Evolutionary conservation across 164 flowering plant genomes (phyloP).

Genomic region (Nymphaea thermarum): DNA sequence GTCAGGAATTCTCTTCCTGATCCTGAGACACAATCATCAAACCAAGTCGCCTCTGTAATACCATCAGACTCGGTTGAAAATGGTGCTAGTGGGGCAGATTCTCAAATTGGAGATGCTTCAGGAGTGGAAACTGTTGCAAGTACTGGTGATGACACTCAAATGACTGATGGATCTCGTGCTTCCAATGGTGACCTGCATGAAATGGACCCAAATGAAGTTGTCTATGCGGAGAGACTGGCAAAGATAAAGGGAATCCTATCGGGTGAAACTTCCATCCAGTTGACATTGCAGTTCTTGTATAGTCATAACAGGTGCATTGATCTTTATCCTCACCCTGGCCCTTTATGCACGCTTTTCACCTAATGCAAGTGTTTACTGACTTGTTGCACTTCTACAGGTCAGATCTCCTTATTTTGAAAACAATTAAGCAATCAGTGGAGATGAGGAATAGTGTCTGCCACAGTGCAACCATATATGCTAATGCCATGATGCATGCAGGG

Average conservation of each 20-base stretch:
- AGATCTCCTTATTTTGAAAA: constrained; percentile 77
- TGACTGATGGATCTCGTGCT: constrained; percentile 28
- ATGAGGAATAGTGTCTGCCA: constrained; percentile 96
- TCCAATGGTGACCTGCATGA: constrained; percentile 14
- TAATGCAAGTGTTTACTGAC: not conserved
- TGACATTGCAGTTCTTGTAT: constrained; percentile 80
- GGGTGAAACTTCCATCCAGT: constrained; percentile 84
- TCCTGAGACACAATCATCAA: constrained; percentile 26
- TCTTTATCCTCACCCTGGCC: not conserved
- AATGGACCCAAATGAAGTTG: constrained; percentile 38
- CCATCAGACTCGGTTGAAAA: constrained; percentile 22
- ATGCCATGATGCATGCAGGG: constrained; percentile 98
- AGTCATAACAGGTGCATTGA: constrained; percentile 67
- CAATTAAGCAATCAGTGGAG: constrained; percentile 92
- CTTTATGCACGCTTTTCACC: not conserved
- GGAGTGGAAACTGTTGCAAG: constrained; percentile 4
- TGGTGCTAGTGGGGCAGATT: constrained; percentile 20
- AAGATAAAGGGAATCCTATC: constrained; percentile 73
- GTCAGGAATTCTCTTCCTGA: constrained; percentile 58
- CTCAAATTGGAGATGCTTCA: constrained; percentile 30
- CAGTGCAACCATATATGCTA: constrained; percentile 90
- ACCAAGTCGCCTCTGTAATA: not conserved
- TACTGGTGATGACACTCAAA: constrained; percentile 33
- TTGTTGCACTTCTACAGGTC: constrained; percentile 35
- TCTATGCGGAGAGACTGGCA: constrained; percentile 54